Percentiles rank a stretch among this genome's conserved stretches.
phyloP scores from a whole-genome alignment of 805 yeast species.

The Ogataea angusta region DNA sequence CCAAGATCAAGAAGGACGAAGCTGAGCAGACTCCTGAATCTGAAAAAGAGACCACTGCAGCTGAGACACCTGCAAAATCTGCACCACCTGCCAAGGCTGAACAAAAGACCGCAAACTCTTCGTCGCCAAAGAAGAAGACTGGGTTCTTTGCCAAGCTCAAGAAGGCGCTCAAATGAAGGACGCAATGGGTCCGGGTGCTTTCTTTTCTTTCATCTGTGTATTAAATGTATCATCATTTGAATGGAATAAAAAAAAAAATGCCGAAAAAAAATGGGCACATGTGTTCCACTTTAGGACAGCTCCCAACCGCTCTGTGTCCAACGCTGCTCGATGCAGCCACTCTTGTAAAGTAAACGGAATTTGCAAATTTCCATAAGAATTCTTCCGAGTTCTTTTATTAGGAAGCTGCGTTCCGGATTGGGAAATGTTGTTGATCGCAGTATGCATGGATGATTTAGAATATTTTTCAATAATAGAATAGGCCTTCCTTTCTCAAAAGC shows the following conservation, averaged over 20 bases:
- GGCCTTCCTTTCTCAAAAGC: neutral
- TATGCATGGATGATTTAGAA: constrained; percentile 5
- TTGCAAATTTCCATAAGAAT: neutral
- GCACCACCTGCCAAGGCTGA: constrained; percentile 6
- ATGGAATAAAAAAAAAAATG: neutral
- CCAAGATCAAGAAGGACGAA: constrained; percentile 29
- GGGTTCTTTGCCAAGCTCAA: constrained; percentile 42
- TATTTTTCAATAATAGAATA: constrained; percentile 4
- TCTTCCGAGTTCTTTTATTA: neutral
- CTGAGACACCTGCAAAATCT: constrained; percentile 6
- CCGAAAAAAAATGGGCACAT: neutral
- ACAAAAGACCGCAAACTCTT: constrained; percentile 11
- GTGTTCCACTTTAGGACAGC: neutral
- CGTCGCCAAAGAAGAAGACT: constrained; percentile 35
- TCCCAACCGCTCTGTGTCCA: neutral
- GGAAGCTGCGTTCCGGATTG: constrained; percentile 2
- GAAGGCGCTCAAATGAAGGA: constrained; percentile 34
- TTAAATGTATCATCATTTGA: constrained; percentile 4
- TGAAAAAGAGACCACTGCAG: neutral
- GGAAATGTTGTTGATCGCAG: constrained; percentile 8
- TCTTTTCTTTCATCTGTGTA: neutral
- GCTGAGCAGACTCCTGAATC: constrained; percentile 11
- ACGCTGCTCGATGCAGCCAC: neutral
- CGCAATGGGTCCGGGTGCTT: neutral
- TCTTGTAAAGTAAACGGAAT: neutral